A percentile compares a stretch with the other conserved stretches of the same genome.
These are phyloP conservation scores for Acacia acuminata DNA, from an alignment of 306 rosid genomes.

Conservation along the genomic window DNA sequence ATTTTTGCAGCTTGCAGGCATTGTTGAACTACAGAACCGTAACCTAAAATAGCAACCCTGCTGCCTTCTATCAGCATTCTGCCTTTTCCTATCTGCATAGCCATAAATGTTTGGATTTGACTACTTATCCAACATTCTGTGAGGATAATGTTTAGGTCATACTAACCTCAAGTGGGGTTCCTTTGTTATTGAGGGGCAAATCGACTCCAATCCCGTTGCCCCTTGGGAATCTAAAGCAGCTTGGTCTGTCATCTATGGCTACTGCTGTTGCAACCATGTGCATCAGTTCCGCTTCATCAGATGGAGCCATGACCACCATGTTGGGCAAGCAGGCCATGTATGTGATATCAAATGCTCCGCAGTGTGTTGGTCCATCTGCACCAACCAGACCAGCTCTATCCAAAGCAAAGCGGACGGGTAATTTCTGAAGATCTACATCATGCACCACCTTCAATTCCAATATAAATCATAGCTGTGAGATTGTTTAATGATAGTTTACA, in stretches of 20 bases:
- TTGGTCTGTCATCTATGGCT: constrained; percentile 85
- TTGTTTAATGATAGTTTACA: not conserved
- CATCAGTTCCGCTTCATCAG: constrained; percentile 91
- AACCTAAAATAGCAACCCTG: constrained; percentile 79
- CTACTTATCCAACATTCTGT: not conserved
- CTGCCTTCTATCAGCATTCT: constrained; percentile 69
- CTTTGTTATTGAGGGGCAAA: constrained; percentile 69
- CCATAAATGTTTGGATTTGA: not conserved
- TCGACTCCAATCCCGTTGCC: constrained; percentile 81
- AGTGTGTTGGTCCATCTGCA: constrained; percentile 96
- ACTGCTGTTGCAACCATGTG: constrained; percentile 97
- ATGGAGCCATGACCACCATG: constrained; percentile 98
- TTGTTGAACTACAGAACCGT: constrained; percentile 75
- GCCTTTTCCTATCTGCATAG: constrained; percentile 81
- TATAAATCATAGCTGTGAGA: constrained; percentile 19
- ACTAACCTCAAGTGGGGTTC: constrained; percentile 79
- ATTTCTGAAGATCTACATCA: constrained; percentile 89
- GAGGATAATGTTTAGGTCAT: constrained; percentile 8
- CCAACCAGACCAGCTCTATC: constrained; percentile 96
- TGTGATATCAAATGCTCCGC: constrained; percentile 90
- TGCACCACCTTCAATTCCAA: constrained; percentile 63
- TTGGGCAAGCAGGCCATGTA: constrained; percentile 98
- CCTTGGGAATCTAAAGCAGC: constrained; percentile 93
- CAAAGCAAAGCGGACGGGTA: constrained; percentile 89
- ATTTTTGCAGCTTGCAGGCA: constrained; percentile 66